Evolutionary conservation across 2,329 filamentous ascomycete genomes (phyloP).

Genomic region (Pseudopithomyces maydicus): DNA sequence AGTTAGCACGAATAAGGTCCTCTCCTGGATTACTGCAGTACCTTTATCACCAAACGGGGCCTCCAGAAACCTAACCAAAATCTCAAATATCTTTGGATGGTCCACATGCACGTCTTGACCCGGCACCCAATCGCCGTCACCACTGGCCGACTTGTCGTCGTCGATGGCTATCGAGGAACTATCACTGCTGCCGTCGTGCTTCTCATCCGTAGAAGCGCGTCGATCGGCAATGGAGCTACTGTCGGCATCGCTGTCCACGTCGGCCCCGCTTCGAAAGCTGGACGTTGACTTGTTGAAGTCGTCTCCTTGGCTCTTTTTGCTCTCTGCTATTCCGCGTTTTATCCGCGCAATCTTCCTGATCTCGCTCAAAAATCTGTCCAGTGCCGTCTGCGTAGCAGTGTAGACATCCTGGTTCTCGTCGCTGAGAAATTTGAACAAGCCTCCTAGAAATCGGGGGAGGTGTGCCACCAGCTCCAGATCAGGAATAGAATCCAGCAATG

Average conservation of each 20-base stretch:
- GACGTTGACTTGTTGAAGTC: conserved; percentile 72
- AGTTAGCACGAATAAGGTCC: conserved; percentile 19
- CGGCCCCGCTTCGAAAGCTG: conserved; percentile 40
- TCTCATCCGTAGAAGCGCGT: conserved; percentile 55
- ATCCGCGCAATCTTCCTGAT: conserved; percentile 93
- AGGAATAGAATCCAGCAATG: conserved; percentile 90
- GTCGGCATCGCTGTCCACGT: conserved; percentile 59
- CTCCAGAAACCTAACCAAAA: conserved; percentile 86
- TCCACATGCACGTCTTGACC: conserved; percentile 97
- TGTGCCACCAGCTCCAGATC: conserved; percentile 94
- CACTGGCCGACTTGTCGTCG: conserved; percentile 52
- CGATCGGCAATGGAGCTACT: conserved; percentile 54
- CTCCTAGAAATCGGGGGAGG: conserved; percentile 87
- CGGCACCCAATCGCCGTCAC: conserved; percentile 93
- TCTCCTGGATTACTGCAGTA: not conserved
- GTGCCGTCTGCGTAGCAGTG: conserved; percentile 82
- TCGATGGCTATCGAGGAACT: conserved; percentile 40
- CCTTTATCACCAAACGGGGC: conserved; percentile 70
- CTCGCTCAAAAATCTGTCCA: conserved; percentile 89
- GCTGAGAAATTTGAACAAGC: conserved; percentile 87
- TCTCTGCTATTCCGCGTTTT: conserved; percentile 90
- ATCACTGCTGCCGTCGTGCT: conserved; percentile 50
- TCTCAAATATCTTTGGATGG: conserved; percentile 88
- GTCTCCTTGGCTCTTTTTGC: conserved; percentile 70
- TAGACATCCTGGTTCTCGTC: conserved; percentile 95